Percentiles rank a stretch among this genome's conserved stretches.
Conservation (phyloP, 2,329 filamentous ascomycete genomes). For the Dendryphion nanum region DNA sequence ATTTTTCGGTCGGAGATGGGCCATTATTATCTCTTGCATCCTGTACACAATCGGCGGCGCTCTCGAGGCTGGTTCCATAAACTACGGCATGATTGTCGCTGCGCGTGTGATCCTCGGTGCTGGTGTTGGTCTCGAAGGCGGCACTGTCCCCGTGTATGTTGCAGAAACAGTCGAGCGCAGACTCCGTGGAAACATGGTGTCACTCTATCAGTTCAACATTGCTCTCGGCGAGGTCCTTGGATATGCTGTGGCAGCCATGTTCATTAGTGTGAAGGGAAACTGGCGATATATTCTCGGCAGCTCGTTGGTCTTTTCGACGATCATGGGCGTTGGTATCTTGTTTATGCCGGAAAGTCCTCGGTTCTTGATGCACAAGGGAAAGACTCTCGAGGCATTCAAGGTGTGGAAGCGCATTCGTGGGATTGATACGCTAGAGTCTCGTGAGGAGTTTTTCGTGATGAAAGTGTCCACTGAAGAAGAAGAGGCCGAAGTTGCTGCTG, state of each 20-base stretch:
- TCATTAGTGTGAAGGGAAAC: constrained; percentile 66
- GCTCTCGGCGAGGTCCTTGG: constrained; percentile 72
- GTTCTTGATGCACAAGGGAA: constrained; percentile 68
- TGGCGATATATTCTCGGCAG: constrained; percentile 75
- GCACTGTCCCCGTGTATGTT: constrained; percentile 73
- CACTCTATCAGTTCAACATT: constrained; percentile 74
- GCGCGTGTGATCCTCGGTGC: constrained; percentile 67
- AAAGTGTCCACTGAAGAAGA: constrained; percentile 60
- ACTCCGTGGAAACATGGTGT: constrained; percentile 70
- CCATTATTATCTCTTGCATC: constrained; percentile 67
- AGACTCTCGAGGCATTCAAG: constrained; percentile 59
- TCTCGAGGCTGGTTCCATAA: constrained; percentile 65
- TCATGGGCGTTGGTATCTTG: constrained; percentile 63
- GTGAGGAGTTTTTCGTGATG: constrained; percentile 72
- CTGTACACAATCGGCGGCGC: constrained; percentile 70
- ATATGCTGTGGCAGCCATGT: constrained; percentile 71
- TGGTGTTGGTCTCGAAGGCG: constrained; percentile 71
- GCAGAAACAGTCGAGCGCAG: constrained; percentile 68
- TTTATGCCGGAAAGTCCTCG: constrained; percentile 70
- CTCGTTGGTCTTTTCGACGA: constrained; percentile 67
- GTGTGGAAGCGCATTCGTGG: constrained; percentile 74
- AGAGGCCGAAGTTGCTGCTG: constrained; percentile 50
- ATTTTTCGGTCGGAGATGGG: constrained; percentile 63
- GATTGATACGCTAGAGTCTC: constrained; percentile 54
- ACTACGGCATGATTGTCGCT: constrained; percentile 69